Evolutionary conservation across 2,329 filamentous ascomycete genomes (phyloP).

Genomic region (Claviceps pazoutovae): DNA sequence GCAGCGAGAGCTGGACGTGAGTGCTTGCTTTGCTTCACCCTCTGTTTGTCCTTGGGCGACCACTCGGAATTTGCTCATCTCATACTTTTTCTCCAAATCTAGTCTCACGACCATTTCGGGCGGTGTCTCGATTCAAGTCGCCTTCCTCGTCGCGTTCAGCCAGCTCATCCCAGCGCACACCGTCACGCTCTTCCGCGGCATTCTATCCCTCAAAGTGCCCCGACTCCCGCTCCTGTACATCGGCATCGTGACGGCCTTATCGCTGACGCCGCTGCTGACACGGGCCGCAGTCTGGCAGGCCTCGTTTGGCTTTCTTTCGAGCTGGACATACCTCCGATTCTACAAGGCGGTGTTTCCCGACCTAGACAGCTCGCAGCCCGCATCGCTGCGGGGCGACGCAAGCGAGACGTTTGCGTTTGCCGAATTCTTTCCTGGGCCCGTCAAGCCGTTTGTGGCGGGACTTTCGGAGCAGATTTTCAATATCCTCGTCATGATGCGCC

Average conservation of each 20-base stretch:
- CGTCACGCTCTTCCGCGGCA: slow-evolving; percentile 78
- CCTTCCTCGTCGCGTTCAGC: slow-evolving; percentile 93
- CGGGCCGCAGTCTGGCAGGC: slow-evolving; percentile 68
- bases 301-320: slow-evolving; percentile 67
- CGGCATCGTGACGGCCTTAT: slow-evolving; percentile 53
- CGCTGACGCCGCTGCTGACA: slow-evolving; percentile 42
- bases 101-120: slow-evolving; percentile 76
- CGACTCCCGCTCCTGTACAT: slow-evolving; percentile 59
- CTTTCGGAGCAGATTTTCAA: slow-evolving; percentile 64
- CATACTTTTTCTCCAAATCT: neutral
- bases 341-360: slow-evolving; percentile 67
- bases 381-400: slow-evolving; percentile 69
- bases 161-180: slow-evolving; percentile 96
- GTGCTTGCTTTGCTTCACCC: slow-evolving; percentile 13
- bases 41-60: neutral
- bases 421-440: slow-evolving; percentile 80
- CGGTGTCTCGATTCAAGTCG: slow-evolving; percentile 76
- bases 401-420: slow-evolving; percentile 94
- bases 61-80: too few species aligned
- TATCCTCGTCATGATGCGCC: slow-evolving; percentile 55
- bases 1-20: slow-evolving; percentile 55
- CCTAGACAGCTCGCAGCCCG: slow-evolving; percentile 46
- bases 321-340: slow-evolving; percentile 94
- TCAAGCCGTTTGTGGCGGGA: slow-evolving; percentile 63
- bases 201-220: slow-evolving; percentile 77